Base-by-base conservation (phyloP, 208 protist genomes). In the Trypanosoma scelopori region DNA sequence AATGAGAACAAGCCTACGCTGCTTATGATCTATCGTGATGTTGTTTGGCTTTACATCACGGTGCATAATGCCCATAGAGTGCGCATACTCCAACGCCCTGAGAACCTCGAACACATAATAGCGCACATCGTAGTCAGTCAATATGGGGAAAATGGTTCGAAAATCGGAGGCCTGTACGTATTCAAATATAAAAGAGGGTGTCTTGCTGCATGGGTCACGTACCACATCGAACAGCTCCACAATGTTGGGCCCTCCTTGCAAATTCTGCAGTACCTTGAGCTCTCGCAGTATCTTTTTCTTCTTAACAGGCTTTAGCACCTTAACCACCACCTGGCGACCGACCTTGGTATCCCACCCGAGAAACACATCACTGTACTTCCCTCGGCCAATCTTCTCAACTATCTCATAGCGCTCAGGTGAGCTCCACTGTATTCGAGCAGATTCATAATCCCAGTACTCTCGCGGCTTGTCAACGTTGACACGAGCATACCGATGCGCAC, bases 331-430 rank as follows among this genome's bases (percentile, higher is more conserved):
- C 41, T 87, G 78, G n/a, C 87, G 78, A 41, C 77, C 77, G 20
- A 86, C 81, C 23, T 85, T 82, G 22, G 78, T 87, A 68, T 99
- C 93, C n/a, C 94, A 81, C 6, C 97, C 98, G 62, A 99, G 87
- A 86, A 99, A 99, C 23, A 99, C 99, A 74, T 99, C 99, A 61
- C 92, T 98, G 90, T 99, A 99, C 88, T 99, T 99, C 43, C 97
- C 97, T 20, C 94, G 81, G 32, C 98, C 98, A 70, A 99, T 91
- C 71, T 99, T 98, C 51, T 84, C 64, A 57, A 90, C 89, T 55
- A 99, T 91, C 78, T 99, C 93, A 81, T 99, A 99, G 42, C 98
- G 87, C 35, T 99, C 98, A 55, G 78, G 98, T 30, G 82, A 85
- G 49, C 85, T 98, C 96, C 97, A 99, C 55, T 94, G 78, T 27